phyloP scores from a whole-genome alignment of 129 eudicot species.

The Lactuca sativa region DNA sequence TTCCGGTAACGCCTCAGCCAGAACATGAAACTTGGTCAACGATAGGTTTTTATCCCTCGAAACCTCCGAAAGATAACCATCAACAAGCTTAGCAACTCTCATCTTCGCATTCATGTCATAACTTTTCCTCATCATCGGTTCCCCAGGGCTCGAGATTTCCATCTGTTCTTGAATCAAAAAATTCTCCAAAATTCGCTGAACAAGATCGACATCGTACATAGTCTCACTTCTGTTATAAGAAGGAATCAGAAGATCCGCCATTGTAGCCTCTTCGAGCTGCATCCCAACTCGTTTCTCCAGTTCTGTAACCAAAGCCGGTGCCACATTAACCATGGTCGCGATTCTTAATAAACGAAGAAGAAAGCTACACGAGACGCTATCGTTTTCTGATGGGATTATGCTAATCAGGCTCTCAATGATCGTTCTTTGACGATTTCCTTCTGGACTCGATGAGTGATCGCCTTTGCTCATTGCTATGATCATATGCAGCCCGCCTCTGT shows the following conservation, averaged over 20 bases:
- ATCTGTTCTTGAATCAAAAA: constrained; percentile 81
- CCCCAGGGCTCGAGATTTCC: constrained; percentile 58
- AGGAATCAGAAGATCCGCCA: constrained; percentile 89
- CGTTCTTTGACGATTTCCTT: constrained; percentile 64
- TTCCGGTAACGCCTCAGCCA: constrained; percentile 92
- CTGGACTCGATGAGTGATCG: constrained; percentile 36
- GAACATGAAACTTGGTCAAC: constrained; percentile 75
- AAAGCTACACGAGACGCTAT: constrained; percentile 83
- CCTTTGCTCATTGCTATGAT: constrained; percentile 53
- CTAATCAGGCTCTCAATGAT: constrained; percentile 87
- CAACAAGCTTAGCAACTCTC: constrained; percentile 81
- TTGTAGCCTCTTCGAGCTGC: constrained; percentile 88
- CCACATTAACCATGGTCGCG: constrained; percentile 70
- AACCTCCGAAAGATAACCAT: constrained; percentile 81
- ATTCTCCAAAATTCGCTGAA: constrained; percentile 89
- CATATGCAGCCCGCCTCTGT: constrained; percentile 64
- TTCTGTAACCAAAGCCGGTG: constrained; percentile 89
- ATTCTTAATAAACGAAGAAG: constrained; percentile 63
- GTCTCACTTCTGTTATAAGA: constrained; percentile 60
- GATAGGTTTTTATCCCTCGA: constrained; percentile 73
- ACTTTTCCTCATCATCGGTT: constrained; percentile 29
- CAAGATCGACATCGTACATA: constrained; percentile 72
- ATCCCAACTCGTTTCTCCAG: constrained; percentile 90
- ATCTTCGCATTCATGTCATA: constrained; percentile 47
- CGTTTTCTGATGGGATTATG: constrained; percentile 83